Percentiles rank a stretch among this genome's conserved stretches.
Conservation (phyloP, 495 filamentous ascomycete species). For the Tuber borchii region DNA sequence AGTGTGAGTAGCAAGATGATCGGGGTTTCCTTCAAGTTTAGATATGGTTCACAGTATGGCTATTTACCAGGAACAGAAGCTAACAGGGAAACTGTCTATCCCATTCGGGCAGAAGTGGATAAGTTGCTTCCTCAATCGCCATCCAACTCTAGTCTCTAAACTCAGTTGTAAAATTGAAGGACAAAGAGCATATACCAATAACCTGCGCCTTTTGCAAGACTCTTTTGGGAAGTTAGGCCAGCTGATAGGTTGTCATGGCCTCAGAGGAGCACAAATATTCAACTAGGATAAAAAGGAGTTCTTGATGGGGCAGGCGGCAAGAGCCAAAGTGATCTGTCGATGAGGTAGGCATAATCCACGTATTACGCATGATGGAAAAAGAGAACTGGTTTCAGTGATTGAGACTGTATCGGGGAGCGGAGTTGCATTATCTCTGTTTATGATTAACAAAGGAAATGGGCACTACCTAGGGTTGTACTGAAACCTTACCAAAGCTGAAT, state of each 20-base stretch:
- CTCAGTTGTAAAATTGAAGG: slow-evolving; percentile 8
- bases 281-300: slow-evolving; percentile 17
- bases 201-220: slow-evolving; percentile 1
- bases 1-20: no score
- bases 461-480: slow-evolving; percentile 8
- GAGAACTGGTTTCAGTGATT: slow-evolving; percentile 12
- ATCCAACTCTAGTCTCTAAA: slow-evolving; percentile 4
- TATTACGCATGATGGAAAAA: slow-evolving; percentile 8
- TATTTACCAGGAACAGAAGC: no score
- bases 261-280: background rate
- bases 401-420: slow-evolving; percentile 8
- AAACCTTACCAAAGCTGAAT: slow-evolving; percentile 2
- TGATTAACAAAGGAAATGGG: slow-evolving; percentile 11
- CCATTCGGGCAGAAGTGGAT: background rate
- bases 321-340: slow-evolving; percentile 7
- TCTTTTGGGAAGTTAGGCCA: background rate
- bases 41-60: no score
- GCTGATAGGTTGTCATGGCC: background rate
- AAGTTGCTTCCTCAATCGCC: slow-evolving; percentile 9
- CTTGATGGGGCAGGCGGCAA: background rate
- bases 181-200: slow-evolving; percentile 4
- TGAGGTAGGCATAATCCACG: slow-evolving; percentile 1
- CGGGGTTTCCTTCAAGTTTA: no score
- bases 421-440: background rate
- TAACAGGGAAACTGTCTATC: background rate